These are phyloP conservation scores for Fusarium sp. DNA, from an alignment of 2,329 filamentous ascomycete species.

Conservation along the genomic window DNA sequence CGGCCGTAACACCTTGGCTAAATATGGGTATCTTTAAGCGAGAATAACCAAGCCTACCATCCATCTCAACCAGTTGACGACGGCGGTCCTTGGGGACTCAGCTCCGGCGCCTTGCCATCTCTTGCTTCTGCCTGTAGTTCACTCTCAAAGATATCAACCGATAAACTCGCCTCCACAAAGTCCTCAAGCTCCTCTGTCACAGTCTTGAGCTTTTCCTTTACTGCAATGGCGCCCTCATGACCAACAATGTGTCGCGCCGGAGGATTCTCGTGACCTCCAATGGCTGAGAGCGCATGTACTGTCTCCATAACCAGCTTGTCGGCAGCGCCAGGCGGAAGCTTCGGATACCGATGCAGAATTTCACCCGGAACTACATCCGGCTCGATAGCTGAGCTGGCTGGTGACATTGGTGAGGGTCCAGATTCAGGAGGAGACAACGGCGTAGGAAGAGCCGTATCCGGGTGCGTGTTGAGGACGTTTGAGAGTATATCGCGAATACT, in stretches of 20 bases:
- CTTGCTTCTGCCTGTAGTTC: conserved; percentile 66
- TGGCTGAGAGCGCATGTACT: conserved; percentile 89
- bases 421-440: conserved; percentile 40
- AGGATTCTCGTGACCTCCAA: conserved; percentile 95
- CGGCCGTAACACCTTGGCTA: not conserved
- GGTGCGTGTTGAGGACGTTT: conserved; percentile 81
- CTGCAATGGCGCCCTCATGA: conserved; percentile 84
- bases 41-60: not conserved
- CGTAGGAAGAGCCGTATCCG: conserved; percentile 66
- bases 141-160: conserved; percentile 80
- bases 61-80: conserved; percentile 34
- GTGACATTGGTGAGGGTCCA: conserved; percentile 47
- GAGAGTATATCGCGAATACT: conserved; percentile 86
- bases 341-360: conserved; percentile 78
- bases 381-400: conserved; percentile 49
- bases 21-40: not conserved
- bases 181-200: conserved; percentile 97
- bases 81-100: conserved; percentile 40
- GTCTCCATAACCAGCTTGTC: conserved; percentile 87
- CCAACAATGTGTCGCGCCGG: conserved; percentile 95
- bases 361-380: conserved; percentile 53
- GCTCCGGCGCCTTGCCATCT: conserved; percentile 50
- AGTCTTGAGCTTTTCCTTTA: conserved; percentile 96
- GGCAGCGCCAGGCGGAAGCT: conserved; percentile 74
- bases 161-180: conserved; percentile 89